These are phyloP conservation scores for Aspergillus saccharolyticus DNA, from an alignment of 495 filamentous ascomycete species.

Conservation along the genomic window DNA sequence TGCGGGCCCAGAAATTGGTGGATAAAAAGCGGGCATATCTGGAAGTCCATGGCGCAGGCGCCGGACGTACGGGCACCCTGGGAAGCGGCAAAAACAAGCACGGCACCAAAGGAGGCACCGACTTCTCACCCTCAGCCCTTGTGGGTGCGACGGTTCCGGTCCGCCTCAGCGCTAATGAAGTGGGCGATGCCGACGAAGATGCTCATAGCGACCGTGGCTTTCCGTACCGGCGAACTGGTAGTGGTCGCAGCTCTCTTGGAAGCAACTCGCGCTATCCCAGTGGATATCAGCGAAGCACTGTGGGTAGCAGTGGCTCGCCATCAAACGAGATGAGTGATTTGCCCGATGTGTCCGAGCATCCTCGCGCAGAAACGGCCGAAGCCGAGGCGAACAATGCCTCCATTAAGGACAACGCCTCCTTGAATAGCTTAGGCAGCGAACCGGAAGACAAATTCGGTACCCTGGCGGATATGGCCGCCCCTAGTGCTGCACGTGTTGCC, in stretches of 20 bases:
- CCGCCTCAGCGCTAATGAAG: slow-evolving; percentile 87
- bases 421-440: slow-evolving; percentile 39
- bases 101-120: slow-evolving; percentile 62
- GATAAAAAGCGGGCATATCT: slow-evolving; percentile 80
- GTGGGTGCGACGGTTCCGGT: slow-evolving; percentile 78
- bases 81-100: slow-evolving; percentile 77
- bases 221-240: slow-evolving; percentile 70
- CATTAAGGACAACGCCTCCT: slow-evolving; percentile 41
- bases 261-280: slow-evolving; percentile 59
- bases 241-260: slow-evolving; percentile 71
- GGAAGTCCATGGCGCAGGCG: slow-evolving; percentile 63
- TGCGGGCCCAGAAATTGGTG: slow-evolving; percentile 70
- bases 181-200: slow-evolving; percentile 81
- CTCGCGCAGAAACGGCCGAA: slow-evolving; percentile 39
- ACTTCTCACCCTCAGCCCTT: slow-evolving; percentile 69
- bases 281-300: slow-evolving; percentile 47
- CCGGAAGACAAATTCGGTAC: slow-evolving; percentile 53
- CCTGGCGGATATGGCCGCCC: slow-evolving; percentile 49
- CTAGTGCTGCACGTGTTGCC: slow-evolving; percentile 37
- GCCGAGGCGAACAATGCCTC: slow-evolving; percentile 37
- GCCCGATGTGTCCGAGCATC: slow-evolving; percentile 49
- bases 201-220: slow-evolving; percentile 46
- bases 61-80: slow-evolving; percentile 51
- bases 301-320: slow-evolving; percentile 69
- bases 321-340: slow-evolving; percentile 48